These are phyloP conservation scores for Fusarium pininemorale DNA, from an alignment of 2,329 filamentous ascomycete genomes.

Conservation along the genomic window DNA sequence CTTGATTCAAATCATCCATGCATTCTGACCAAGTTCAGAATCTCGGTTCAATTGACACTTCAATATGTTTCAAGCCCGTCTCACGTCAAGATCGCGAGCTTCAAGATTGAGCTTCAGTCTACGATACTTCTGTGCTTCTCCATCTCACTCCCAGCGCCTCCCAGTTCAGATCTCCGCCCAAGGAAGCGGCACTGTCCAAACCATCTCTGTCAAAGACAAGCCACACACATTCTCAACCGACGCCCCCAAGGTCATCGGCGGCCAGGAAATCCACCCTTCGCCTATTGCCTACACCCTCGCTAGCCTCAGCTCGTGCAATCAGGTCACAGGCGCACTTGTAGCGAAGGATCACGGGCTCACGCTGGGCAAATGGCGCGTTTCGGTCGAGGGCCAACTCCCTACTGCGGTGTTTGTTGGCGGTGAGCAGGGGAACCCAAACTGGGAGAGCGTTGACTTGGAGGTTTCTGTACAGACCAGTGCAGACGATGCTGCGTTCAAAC, in stretches of 20 bases:
- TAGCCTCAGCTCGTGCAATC: background rate
- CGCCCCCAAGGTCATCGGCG: background rate
- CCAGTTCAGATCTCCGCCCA: background rate
- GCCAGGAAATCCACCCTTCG: background rate
- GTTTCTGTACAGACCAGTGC: background rate
- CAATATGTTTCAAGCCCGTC: rapidly evolving
- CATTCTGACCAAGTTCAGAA: rapidly evolving
- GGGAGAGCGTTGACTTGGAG: background rate
- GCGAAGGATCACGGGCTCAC: background rate
- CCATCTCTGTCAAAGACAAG: background rate
- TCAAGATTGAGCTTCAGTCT: background rate
- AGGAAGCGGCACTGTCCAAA: background rate
- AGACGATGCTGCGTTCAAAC: background rate
- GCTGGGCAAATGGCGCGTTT: background rate
- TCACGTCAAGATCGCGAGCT: no score
- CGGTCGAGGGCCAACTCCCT: background rate
- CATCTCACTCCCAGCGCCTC: background rate
- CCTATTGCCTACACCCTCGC: background rate
- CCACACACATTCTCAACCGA: background rate
- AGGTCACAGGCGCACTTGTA: background rate
- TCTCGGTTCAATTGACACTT: background rate
- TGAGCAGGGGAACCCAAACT: background rate
- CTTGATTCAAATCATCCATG: rapidly evolving
- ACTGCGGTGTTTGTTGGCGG: background rate
- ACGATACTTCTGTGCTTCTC: background rate